Base-by-base conservation (phyloP, 768 basidiomycete species). In the Exidia glandulosa region DNA sequence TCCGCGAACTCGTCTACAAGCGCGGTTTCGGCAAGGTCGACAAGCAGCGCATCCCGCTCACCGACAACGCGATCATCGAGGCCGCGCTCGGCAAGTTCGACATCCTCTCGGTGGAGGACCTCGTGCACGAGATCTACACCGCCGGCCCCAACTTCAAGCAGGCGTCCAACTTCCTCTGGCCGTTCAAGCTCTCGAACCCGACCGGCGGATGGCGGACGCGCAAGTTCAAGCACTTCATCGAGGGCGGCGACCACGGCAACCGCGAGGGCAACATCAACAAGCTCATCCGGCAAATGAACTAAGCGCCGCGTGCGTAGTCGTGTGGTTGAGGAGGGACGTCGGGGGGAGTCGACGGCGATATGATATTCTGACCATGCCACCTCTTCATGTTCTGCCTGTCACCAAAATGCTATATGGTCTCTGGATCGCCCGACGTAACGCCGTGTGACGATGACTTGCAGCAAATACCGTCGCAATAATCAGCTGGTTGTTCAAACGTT, bases 151-250 rank as follows among this genome's bases (percentile, higher is more conserved):
- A 97, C 82, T 99, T 99, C 85, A 98, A 98, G 80, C 62, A 88
- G 87, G 88, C 86, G 60, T 84, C 88, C 66, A 94, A 93, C 83
- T 94, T 95, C 85, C 86, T 98, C 58, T 98, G 94, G 94, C 96
- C 96, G 29, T 97, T 99, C 84, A 99, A 99, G 75, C 89, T 99
- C 63, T 97, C 94, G 69, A 97, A 97, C 85, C 95, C 96, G 59
- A 97, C 83, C 65, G 95, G 96, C 65, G 96, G 96, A 66, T 99
- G 94, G 95, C 87, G 92, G 78, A 86, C 83, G 72, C 84, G 93
- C 73, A 98, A 98, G 78, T 97, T 97, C 85, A 95, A 89, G 79
- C 90, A 93, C 79, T 96, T 81, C 72, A 84, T 96, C 62, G 83
- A 94, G 81, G 94, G 94, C 69, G 94, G 94, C 76, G 94, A 96